Percentiles rank a stretch among this genome's conserved stretches.
Conservation (phyloP, 352 stramenopile genomes). For the Phytophthora nicotianae region DNA sequence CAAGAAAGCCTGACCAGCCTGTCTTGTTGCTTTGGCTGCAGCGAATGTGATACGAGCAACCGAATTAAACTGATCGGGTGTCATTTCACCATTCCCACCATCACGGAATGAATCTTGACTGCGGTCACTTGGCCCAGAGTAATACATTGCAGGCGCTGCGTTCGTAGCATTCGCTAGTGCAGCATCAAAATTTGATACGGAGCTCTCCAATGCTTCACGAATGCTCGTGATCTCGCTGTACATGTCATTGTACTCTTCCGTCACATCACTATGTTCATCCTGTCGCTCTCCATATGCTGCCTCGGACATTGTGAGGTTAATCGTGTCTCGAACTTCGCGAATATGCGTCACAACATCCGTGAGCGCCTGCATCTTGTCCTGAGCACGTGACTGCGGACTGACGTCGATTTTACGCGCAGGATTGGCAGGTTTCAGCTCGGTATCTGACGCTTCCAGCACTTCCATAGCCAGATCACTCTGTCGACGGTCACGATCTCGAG, state of each 20-base stretch:
- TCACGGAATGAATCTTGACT: slow-evolving; percentile 27
- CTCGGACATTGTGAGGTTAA: slow-evolving; percentile 69
- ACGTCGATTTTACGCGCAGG: slow-evolving; percentile 18
- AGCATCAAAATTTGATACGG: slow-evolving; percentile 55
- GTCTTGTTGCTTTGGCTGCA: slow-evolving; percentile 54
- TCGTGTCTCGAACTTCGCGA: slow-evolving; percentile 67
- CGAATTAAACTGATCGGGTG: slow-evolving; percentile 56
- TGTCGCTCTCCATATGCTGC: slow-evolving; percentile 39
- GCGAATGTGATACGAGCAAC: slow-evolving; percentile 71
- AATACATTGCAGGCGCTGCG: slow-evolving; percentile 40
- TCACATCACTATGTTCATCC: slow-evolving; percentile 37
- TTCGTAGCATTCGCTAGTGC: slow-evolving; percentile 52
- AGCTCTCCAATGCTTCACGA: slow-evolving; percentile 56
- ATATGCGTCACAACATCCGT: slow-evolving; percentile 71
- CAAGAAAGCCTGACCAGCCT: slow-evolving; percentile 64
- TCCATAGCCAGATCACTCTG: slow-evolving; percentile 43
- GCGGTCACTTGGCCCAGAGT: slow-evolving; percentile 31
- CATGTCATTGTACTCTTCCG: slow-evolving; percentile 52
- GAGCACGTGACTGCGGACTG: slow-evolving; percentile 29
- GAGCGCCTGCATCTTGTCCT: slow-evolving; percentile 59
- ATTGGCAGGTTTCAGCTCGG: slow-evolving; percentile 27
- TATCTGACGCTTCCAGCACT: slow-evolving; percentile 30
- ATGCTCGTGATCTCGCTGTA: slow-evolving; percentile 63
- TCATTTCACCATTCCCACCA: slow-evolving; percentile 35
- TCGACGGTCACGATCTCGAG: slow-evolving; percentile 46